A percentile compares a stretch with the other conserved stretches of the same genome.
These are phyloP conservation scores for Cyberlindnera americana DNA, from an alignment of 805 yeast species.

Conservation along the genomic window DNA sequence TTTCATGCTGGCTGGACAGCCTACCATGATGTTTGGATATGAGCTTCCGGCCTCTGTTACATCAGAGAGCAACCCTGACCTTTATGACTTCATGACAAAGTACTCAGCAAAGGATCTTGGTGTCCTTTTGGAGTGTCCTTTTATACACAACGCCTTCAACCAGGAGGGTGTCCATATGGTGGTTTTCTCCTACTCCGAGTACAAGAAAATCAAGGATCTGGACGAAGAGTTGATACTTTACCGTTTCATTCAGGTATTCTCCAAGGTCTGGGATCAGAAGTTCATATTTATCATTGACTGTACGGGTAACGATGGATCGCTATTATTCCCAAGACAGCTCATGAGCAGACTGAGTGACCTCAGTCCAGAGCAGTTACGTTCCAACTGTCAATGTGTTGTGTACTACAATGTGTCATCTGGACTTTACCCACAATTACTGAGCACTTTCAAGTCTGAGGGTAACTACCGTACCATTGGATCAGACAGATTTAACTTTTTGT, in stretches of 20 bases:
- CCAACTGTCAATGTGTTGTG: constrained; percentile 51
- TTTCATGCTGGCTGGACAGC: constrained; percentile 53
- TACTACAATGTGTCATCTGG: constrained; percentile 39
- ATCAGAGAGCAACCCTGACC: constrained; percentile 46
- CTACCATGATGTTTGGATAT: constrained; percentile 50
- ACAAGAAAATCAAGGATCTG: constrained; percentile 31
- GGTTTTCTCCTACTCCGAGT: constrained; percentile 45
- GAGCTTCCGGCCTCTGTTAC: constrained; percentile 53
- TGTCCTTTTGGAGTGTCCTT: constrained; percentile 37
- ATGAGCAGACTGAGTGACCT: constrained; percentile 37
- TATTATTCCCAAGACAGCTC: constrained; percentile 29
- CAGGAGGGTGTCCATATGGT: constrained; percentile 72
- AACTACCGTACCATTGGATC: constrained; percentile 11
- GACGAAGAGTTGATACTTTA: constrained; percentile 53
- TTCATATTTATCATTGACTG: constrained; percentile 65
- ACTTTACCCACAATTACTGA: constrained; percentile 25
- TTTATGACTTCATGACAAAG: constrained; percentile 72
- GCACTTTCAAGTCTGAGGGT: constrained; percentile 24
- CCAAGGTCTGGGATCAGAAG: constrained; percentile 68
- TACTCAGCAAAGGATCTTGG: constrained; percentile 54
- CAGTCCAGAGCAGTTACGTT: constrained; percentile 48
- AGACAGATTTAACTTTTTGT: constrained; percentile 36
- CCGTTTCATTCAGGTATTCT: constrained; percentile 58
- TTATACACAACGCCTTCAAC: constrained; percentile 62
- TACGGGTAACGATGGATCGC: constrained; percentile 48